phyloP scores from a whole-genome alignment of 2,329 filamentous ascomycete species.

The Monilinia polystroma region DNA sequence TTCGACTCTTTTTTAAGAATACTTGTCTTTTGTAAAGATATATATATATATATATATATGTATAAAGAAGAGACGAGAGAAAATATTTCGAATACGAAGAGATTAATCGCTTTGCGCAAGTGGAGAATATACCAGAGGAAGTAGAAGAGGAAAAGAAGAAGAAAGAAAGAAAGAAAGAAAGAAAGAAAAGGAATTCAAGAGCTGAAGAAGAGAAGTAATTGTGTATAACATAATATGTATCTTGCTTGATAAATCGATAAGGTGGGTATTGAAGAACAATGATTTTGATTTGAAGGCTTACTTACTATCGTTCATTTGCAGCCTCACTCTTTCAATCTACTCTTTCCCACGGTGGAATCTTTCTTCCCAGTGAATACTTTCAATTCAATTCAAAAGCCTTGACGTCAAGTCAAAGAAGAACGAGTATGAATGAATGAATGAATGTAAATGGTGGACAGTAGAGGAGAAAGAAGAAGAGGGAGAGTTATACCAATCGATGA shows the following conservation, averaged over 20 bases:
- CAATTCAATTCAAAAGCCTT: not conserved
- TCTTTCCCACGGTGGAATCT: constrained; percentile 11
- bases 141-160: not conserved
- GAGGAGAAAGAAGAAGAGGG: not conserved
- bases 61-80: constrained; percentile 8
- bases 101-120: not conserved
- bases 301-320: constrained; percentile 39
- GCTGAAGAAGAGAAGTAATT: no score
- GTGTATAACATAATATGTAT: no score
- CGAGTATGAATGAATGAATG: no score
- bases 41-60: not conserved
- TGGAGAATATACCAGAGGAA: not conserved
- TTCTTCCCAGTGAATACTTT: not conserved
- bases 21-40: not conserved
- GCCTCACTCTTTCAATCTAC: constrained; percentile 14
- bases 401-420: constrained; percentile 5
- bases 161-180: not conserved
- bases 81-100: not conserved
- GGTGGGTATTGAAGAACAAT: not conserved
- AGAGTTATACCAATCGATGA: not conserved
- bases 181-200: not conserved
- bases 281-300: constrained; percentile 1
- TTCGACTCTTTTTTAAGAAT: not conserved
- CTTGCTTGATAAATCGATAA: no score
- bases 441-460: not conserved